These are phyloP conservation scores for Penicillium sp. DNA, from an alignment of 2,329 filamentous ascomycete genomes.

Conservation along the genomic window DNA sequence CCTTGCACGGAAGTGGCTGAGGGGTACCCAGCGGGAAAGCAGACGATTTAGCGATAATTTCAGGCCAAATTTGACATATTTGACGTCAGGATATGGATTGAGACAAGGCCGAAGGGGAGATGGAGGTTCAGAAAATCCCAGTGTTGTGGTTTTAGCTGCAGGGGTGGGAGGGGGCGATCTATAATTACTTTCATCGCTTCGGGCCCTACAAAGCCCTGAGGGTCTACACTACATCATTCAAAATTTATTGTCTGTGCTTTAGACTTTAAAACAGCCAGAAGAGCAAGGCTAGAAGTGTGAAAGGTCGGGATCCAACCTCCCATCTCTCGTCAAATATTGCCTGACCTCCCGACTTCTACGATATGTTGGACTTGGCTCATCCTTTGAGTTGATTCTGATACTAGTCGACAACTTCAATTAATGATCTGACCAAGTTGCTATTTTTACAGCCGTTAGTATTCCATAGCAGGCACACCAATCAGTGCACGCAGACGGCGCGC, in stretches of 20 bases:
- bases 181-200: conserved; percentile 30
- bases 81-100: conserved; percentile 7
- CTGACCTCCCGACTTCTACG: neutral
- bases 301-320: neutral
- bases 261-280: neutral
- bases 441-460: conserved; percentile 7
- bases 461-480: conserved; percentile 11
- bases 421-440: conserved; percentile 1
- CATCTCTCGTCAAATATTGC: conserved; percentile 5
- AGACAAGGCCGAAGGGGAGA: conserved; percentile 9
- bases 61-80: conserved; percentile 3
- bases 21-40: neutral
- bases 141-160: conserved; percentile 37
- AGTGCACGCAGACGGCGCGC: neutral
- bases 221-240: conserved; percentile 6
- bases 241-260: conserved; percentile 11
- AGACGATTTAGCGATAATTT: neutral
- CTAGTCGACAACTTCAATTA: neutral
- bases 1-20: neutral
- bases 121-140: conserved; percentile 27
- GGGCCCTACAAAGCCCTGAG: conserved; percentile 7
- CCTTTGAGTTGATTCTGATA: neutral
- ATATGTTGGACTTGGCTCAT: neutral
- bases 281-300: neutral
- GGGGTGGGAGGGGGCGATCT: conserved; percentile 28